These are phyloP conservation scores for Calamus simplicifolius DNA, from an alignment of 176 grass and related monocot species.

Conservation along the genomic window DNA sequence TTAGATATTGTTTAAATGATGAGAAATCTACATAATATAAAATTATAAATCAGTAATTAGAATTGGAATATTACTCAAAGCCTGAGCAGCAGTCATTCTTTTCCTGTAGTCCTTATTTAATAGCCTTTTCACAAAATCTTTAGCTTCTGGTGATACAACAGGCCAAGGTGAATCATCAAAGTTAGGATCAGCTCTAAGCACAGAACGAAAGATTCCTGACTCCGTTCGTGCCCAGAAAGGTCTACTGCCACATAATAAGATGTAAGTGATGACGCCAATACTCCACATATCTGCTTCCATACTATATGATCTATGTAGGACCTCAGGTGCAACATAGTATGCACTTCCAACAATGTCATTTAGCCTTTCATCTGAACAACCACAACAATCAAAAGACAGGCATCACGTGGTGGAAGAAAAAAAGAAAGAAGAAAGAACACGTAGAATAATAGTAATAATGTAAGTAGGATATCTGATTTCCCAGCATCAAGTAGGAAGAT, in stretches of 20 bases:
- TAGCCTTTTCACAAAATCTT: conserved; percentile 28
- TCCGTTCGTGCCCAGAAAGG: conserved; percentile 26
- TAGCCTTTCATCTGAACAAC: conserved; percentile 19
- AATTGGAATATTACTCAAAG: conserved; percentile 11
- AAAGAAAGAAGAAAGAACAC: too few relatives aligned
- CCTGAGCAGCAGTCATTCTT: conserved; percentile 28
- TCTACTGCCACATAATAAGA: conserved; percentile 24
- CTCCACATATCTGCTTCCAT: conserved; percentile 29
- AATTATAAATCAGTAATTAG: not conserved
- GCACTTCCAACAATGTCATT: conserved; percentile 25
- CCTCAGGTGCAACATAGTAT: conserved; percentile 19
- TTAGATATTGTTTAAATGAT: not conserved
- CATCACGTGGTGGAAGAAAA: too few relatives aligned
- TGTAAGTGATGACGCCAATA: conserved; percentile 23
- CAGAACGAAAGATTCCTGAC: conserved; percentile 21
- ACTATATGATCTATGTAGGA: conserved; percentile 25
- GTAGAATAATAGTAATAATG: too few relatives aligned
- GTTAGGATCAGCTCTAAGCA: conserved; percentile 18
- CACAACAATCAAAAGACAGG: not conserved
- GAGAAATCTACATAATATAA: not conserved
- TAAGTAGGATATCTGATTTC: too few relatives aligned
- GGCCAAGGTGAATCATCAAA: conserved; percentile 23
- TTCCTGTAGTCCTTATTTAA: conserved; percentile 26
- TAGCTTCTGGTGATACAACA: conserved; percentile 18
- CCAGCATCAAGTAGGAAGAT: too few relatives aligned